Evolutionary conservation across 768 basidiomycete genomes (phyloP).

Genomic region (Calocybe cyanea): DNA sequence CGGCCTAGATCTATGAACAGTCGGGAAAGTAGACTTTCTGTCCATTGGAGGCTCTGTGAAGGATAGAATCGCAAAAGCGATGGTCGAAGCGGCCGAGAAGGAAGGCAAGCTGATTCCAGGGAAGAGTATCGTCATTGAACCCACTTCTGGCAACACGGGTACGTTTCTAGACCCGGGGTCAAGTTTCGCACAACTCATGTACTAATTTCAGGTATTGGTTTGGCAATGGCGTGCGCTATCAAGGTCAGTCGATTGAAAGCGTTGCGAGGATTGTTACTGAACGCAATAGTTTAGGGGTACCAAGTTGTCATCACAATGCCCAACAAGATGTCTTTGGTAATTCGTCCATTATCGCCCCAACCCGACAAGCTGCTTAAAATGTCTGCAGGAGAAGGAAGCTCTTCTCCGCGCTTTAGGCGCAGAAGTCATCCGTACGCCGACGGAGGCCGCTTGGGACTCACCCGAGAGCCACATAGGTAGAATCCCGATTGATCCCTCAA

Average conservation of each 20-base stretch:
- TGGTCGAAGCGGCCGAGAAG: conserved; percentile 92
- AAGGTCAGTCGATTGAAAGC: conserved; percentile 53
- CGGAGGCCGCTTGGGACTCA: conserved; percentile 83
- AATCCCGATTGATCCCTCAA: conserved; percentile 28
- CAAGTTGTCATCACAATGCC: conserved; percentile 87
- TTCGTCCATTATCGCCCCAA: background rate
- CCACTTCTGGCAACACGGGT: conserved; percentile 97
- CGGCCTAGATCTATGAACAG: conserved; percentile 31
- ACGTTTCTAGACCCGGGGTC: background rate
- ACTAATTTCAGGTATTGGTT: conserved; percentile 67
- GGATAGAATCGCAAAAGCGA: conserved; percentile 93
- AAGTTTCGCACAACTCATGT: too few species aligned
- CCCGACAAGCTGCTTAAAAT: conserved; percentile 1
- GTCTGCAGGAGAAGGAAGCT: conserved; percentile 81
- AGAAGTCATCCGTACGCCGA: conserved; percentile 92
- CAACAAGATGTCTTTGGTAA: conserved; percentile 87
- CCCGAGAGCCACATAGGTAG: conserved; percentile 91
- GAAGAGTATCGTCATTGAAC: conserved; percentile 90
- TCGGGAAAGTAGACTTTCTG: conserved; percentile 88
- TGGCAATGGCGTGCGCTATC: conserved; percentile 90
- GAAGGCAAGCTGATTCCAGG: conserved; percentile 84
- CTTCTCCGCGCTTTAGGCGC: conserved; percentile 89
- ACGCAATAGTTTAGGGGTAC: conserved; percentile 89
- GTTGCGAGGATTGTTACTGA: conserved; percentile 44
- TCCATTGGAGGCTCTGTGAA: conserved; percentile 94